phyloP scores from a whole-genome alignment of 2,329 filamentous ascomycete genomes.

The Apiospora pterosperma region DNA sequence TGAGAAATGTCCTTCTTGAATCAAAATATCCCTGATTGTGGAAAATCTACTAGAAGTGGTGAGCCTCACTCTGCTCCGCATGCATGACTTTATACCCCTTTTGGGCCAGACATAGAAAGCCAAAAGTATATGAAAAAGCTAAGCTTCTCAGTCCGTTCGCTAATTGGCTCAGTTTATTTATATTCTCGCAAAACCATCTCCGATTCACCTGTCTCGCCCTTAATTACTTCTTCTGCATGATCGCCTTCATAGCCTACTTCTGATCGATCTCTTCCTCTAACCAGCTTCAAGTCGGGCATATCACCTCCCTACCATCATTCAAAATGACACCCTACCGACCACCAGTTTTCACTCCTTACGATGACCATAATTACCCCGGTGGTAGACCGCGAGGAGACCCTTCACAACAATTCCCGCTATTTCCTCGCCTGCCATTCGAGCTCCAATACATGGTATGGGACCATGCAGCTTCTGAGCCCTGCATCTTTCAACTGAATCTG shows the following conservation, averaged over 20 bases:
- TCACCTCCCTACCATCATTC: not conserved
- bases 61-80: not conserved
- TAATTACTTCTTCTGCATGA: no score
- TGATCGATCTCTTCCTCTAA: no score
- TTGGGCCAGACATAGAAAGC: not conserved
- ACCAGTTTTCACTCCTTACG: not conserved
- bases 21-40: no score
- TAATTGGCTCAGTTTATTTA: no score
- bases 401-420: not conserved
- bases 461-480: not conserved
- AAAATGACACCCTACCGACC: not conserved
- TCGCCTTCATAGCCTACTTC: no score
- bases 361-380: not conserved
- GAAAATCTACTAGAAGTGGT: no score
- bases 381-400: not conserved
- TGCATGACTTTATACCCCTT: not conserved
- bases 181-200: no score
- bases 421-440: not conserved
- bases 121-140: not conserved
- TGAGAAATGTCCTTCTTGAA: no score
- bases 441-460: not conserved
- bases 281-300: no score
- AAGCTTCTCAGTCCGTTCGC: not conserved
- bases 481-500: not conserved
- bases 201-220: no score